These are phyloP conservation scores for Lycium barbarum DNA, from an alignment of 257 asterid genomes.

Conservation along the genomic window DNA sequence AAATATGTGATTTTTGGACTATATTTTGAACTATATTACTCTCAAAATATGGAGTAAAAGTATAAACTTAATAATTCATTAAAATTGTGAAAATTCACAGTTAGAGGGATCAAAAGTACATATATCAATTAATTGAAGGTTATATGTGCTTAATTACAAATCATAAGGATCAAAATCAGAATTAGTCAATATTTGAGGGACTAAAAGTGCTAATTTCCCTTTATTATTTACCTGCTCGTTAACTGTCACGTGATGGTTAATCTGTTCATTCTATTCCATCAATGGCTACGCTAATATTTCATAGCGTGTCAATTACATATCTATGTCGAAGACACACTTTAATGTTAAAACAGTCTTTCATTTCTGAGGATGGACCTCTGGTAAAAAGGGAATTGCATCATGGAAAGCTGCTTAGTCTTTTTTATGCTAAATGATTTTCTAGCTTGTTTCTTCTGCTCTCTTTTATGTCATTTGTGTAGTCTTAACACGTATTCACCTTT, in stretches of 20 bases:
- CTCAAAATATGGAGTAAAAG: no score
- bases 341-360: neutral
- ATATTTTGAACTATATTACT: no score
- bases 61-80: no score
- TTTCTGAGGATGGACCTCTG: neutral
- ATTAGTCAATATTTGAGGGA: no score
- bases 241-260: conserved; percentile 5
- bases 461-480: conserved; percentile 12
- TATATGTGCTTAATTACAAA: no score
- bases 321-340: neutral
- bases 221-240: neutral
- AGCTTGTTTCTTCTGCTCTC: conserved; percentile 17
- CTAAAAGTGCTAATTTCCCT: no score
- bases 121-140: no score
- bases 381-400: neutral
- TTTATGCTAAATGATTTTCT: neutral
- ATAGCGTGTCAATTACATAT: neutral
- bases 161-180: no score
- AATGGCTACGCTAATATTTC: neutral
- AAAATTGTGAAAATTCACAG: no score
- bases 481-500: neutral
- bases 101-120: no score
- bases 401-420: neutral
- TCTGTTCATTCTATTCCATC: conserved; percentile 13
- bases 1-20: no score